A percentile compares a stretch with the other conserved stretches of the same genome.
Conservation (phyloP, 345 rosid genomes). For the Pseudoturritis turrita region DNA sequence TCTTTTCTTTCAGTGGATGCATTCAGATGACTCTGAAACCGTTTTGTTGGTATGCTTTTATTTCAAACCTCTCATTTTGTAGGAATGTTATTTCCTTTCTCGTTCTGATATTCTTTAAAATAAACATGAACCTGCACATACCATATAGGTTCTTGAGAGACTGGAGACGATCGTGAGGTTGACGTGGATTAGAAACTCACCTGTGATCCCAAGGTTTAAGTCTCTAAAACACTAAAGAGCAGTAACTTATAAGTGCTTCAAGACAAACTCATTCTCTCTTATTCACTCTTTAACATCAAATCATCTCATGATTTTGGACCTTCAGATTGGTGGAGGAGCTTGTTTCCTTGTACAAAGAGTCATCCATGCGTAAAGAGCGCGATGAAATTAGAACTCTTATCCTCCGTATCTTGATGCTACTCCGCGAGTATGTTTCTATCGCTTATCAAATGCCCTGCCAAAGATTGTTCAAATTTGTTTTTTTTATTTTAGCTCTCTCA, state of each 20-base stretch:
- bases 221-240: slow-evolving; percentile 6
- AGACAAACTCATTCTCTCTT: neutral
- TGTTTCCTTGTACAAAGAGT: slow-evolving; percentile 56
- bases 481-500: neutral
- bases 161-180: slow-evolving; percentile 47
- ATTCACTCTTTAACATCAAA: neutral
- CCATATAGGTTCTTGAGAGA: slow-evolving; percentile 70
- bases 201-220: slow-evolving; percentile 54
- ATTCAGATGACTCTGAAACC: slow-evolving; percentile 76
- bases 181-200: slow-evolving; percentile 89
- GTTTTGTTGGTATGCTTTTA: slow-evolving; percentile 56
- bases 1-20: slow-evolving; percentile 84
- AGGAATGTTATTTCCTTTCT: neutral
- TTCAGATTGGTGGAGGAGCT: slow-evolving; percentile 86
- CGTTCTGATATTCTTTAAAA: neutral
- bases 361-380: slow-evolving; percentile 53
- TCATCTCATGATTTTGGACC: neutral
- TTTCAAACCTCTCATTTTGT: neutral
- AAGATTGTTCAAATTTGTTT: neutral
- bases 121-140: neutral
- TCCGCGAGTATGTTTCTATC: slow-evolving; percentile 54
- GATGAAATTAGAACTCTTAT: slow-evolving; percentile 59
- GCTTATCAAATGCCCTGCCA: neutral
- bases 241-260: neutral
- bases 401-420: slow-evolving; percentile 52